phyloP scores from a whole-genome alignment of 805 yeast genomes.

The Metschnikowia corniflorae region DNA sequence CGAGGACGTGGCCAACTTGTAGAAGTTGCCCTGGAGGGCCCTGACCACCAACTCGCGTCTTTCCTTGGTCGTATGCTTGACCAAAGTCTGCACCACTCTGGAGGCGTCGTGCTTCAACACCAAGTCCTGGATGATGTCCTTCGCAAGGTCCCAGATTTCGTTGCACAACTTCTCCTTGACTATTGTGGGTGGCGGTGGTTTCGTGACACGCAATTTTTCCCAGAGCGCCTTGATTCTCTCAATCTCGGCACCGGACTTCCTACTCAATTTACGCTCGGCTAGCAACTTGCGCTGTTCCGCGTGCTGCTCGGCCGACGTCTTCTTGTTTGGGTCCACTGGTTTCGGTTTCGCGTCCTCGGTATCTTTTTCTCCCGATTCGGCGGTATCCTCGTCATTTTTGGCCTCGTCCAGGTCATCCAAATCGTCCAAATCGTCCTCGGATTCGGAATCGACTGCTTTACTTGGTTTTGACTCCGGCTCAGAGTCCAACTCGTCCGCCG shows the following conservation, averaged over 20 bases:
- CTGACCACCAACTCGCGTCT: constrained; percentile 68
- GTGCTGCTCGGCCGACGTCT: constrained; percentile 63
- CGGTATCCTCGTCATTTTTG: constrained; percentile 22
- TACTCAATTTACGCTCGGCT: constrained; percentile 78
- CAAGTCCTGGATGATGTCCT: constrained; percentile 74
- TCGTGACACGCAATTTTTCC: constrained; percentile 87
- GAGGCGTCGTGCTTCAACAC: constrained; percentile 96
- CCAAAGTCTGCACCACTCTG: constrained; percentile 89
- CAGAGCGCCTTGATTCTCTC: constrained; percentile 81
- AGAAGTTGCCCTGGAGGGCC: constrained; percentile 71
- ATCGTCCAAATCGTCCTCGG: constrained; percentile 24
- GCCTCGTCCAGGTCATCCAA: constrained; percentile 18
- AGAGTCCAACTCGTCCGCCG: constrained; percentile 6
- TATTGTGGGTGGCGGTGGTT: constrained; percentile 73
- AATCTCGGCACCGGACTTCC: constrained; percentile 84
- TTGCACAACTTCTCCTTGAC: constrained; percentile 73
- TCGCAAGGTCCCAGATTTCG: constrained; percentile 80
- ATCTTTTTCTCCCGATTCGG: constrained; percentile 28
- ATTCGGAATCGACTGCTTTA: constrained; percentile 26
- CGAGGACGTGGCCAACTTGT: constrained; percentile 82
- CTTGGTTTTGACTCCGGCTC: constrained; percentile 17
- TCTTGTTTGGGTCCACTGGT: constrained; percentile 41
- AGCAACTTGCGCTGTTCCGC: constrained; percentile 76
- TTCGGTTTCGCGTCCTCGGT: constrained; percentile 17
- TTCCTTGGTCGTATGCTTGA: constrained; percentile 78